Percentiles rank a stretch among this genome's conserved stretches.
phyloP scores from a whole-genome alignment of 2,329 filamentous ascomycete species.

The Tolypocladium inflatum region DNA sequence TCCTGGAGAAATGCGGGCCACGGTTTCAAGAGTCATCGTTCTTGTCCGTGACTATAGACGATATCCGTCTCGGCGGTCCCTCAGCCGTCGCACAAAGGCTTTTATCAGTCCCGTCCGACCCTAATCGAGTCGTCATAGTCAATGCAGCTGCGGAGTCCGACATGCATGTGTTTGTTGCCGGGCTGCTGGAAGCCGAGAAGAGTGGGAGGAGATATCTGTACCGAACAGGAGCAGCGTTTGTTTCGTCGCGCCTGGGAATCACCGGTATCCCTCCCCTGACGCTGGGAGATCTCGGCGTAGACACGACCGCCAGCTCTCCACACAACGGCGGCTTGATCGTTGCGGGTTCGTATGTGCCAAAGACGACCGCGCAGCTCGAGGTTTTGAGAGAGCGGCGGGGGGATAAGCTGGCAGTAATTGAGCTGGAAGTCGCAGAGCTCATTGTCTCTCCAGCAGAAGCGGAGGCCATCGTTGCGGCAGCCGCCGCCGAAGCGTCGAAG shows the following conservation, averaged over 20 bases:
- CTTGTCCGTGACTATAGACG: conserved; percentile 15
- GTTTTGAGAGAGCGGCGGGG: conserved; percentile 26
- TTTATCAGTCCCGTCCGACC: conserved; percentile 20
- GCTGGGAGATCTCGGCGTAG: conserved; percentile 28
- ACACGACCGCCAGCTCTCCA: background rate
- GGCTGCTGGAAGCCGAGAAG: conserved; percentile 28
- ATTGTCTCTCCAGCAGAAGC: conserved; percentile 19
- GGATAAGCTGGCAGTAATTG: conserved; percentile 32
- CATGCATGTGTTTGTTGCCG: conserved; percentile 44
- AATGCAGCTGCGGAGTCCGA: conserved; percentile 44
- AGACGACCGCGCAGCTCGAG: conserved; percentile 44
- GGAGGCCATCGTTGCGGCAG: conserved; percentile 18
- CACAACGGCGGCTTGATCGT: conserved; percentile 38
- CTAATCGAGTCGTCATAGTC: conserved; percentile 35
- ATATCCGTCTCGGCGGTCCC: conserved; percentile 22
- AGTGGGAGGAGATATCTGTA: conserved; percentile 24
- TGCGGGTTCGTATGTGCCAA: conserved; percentile 47
- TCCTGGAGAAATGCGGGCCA: conserved; percentile 38
- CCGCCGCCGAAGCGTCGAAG: conserved; percentile 13
- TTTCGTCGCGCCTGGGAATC: conserved; percentile 40
- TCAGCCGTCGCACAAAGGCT: conserved; percentile 13
- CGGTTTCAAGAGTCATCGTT: conserved; percentile 15
- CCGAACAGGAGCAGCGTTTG: conserved; percentile 28
- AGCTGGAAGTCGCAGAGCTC: conserved; percentile 28
- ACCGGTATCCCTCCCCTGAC: conserved; percentile 37